Conservation (phyloP, 768 basidiomycete species). For the Boletus subparvulus region DNA sequence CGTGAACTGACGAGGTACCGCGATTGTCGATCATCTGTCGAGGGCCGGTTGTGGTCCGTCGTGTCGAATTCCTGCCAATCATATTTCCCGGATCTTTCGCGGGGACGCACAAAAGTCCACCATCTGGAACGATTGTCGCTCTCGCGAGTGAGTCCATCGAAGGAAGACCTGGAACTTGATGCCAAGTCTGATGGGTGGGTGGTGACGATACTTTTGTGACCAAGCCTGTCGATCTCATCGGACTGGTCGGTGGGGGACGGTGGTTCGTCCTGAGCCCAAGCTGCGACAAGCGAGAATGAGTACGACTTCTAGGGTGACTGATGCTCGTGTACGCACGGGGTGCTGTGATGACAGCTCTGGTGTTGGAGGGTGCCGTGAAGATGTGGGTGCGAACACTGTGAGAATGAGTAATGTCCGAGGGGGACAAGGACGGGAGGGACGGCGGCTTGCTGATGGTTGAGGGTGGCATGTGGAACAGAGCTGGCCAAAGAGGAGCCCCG, state of each 20-base stretch:
- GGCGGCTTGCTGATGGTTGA: conserved; percentile 15
- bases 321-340: conserved; percentile 54
- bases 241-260: conserved; percentile 59
- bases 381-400: conserved; percentile 29
- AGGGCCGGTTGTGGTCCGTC: not conserved
- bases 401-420: conserved; percentile 29
- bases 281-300: conserved; percentile 37
- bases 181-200: conserved; percentile 51
- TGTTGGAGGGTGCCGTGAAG: conserved; percentile 38
- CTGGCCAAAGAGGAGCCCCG: not conserved
- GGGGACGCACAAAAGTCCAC: conserved; percentile 73
- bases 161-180: conserved; percentile 49
- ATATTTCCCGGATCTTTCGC: conserved; percentile 29
- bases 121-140: conserved; percentile 51
- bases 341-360: conserved; percentile 59
- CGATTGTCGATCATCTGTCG: conserved; percentile 16
- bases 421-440: conserved; percentile 27
- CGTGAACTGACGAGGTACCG: conserved; percentile 8
- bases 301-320: not conserved
- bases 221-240: conserved; percentile 38
- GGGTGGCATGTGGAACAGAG: conserved; percentile 16
- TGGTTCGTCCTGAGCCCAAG: conserved; percentile 84
- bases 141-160: conserved; percentile 31
- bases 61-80: conserved; percentile 3
- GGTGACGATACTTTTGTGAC: conserved; percentile 34